Evolutionary conservation across 1,139 yeast species (phyloP).

Genomic region (Debaryomyces robertsiae): DNA sequence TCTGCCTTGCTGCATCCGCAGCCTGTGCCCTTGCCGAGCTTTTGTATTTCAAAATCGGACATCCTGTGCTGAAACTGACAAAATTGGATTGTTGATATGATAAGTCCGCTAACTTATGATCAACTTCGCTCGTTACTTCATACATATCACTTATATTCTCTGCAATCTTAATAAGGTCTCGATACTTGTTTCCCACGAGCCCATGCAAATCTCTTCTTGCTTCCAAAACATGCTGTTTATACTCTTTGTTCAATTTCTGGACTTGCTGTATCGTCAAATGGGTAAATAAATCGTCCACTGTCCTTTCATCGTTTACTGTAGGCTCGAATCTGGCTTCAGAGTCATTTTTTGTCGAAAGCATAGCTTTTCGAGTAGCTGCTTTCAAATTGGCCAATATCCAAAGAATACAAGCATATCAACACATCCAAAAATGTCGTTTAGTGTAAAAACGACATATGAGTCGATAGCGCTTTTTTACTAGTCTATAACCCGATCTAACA

Average conservation of each 20-base stretch:
- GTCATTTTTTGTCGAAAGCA: neutral
- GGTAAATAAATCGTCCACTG: conserved; percentile 42
- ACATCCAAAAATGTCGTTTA: too few species aligned
- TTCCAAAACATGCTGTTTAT: conserved; percentile 26
- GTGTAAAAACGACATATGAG: neutral
- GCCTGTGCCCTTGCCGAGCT: conserved; percentile 20
- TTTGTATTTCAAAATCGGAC: conserved; percentile 25
- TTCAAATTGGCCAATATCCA: too few species aligned
- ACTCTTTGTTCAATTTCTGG: conserved; percentile 34
- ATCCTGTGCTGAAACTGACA: conserved; percentile 28
- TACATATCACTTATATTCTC: conserved; percentile 66
- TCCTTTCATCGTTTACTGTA: conserved; percentile 7
- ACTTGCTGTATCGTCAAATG: conserved; percentile 37
- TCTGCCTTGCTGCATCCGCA: conserved; percentile 20
- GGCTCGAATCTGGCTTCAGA: neutral
- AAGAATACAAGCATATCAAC: too few species aligned
- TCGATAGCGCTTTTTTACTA: too few species aligned
- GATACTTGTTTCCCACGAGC: conserved; percentile 65
- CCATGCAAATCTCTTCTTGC: conserved; percentile 49
- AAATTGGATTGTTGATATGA: conserved; percentile 37
- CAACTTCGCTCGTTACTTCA: conserved; percentile 32
- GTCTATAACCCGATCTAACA: too few species aligned
- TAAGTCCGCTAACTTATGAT: conserved; percentile 32
- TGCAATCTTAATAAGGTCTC: conserved; percentile 68
- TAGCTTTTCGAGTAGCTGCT: neutral